Evolutionary conservation across 2,329 filamentous ascomycete genomes (phyloP).

Genomic region (Mariannaea sp.): DNA sequence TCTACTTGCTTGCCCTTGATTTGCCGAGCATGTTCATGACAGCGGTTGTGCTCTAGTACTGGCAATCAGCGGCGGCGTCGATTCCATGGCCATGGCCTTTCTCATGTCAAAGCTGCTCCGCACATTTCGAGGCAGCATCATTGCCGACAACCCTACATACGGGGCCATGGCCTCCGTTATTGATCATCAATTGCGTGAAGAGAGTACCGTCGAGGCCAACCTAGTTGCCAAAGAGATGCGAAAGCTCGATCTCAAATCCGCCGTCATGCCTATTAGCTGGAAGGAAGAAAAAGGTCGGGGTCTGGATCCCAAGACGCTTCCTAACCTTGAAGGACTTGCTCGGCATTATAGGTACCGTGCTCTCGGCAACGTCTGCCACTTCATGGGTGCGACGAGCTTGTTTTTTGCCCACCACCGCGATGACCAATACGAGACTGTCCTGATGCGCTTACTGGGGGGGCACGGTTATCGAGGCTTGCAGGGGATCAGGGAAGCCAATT

Average conservation of each 20-base stretch:
- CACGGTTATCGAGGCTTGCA: slow-evolving; percentile 72
- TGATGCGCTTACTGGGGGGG: slow-evolving; percentile 75
- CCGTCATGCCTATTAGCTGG: slow-evolving; percentile 53
- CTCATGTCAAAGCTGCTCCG: slow-evolving; percentile 62
- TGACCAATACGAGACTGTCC: slow-evolving; percentile 87
- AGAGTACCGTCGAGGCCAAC: slow-evolving; percentile 57
- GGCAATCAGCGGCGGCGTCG: slow-evolving; percentile 89
- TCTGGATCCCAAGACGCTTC: slow-evolving; percentile 44
- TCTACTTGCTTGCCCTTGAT: neutral
- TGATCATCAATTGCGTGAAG: slow-evolving; percentile 61
- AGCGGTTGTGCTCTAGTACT: slow-evolving; percentile 55
- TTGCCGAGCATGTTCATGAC: neutral
- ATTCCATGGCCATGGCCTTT: slow-evolving; percentile 94
- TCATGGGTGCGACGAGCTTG: slow-evolving; percentile 59
- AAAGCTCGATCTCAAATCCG: slow-evolving; percentile 43
- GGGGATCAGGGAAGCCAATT: slow-evolving; percentile 67
- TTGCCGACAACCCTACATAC: slow-evolving; percentile 52
- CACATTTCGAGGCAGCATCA: slow-evolving; percentile 40
- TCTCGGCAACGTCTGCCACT: slow-evolving; percentile 65
- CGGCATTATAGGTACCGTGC: slow-evolving; percentile 74
- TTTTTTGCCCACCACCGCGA: slow-evolving; percentile 87
- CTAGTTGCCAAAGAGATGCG: slow-evolving; percentile 49
- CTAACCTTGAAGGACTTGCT: slow-evolving; percentile 78
- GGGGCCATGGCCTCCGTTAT: slow-evolving; percentile 56
- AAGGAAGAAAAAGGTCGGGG: slow-evolving; percentile 38